Evolutionary conservation across 2,329 filamentous ascomycete genomes (phyloP).

Genomic region (Paraphaeosphaeria sporulosa): DNA sequence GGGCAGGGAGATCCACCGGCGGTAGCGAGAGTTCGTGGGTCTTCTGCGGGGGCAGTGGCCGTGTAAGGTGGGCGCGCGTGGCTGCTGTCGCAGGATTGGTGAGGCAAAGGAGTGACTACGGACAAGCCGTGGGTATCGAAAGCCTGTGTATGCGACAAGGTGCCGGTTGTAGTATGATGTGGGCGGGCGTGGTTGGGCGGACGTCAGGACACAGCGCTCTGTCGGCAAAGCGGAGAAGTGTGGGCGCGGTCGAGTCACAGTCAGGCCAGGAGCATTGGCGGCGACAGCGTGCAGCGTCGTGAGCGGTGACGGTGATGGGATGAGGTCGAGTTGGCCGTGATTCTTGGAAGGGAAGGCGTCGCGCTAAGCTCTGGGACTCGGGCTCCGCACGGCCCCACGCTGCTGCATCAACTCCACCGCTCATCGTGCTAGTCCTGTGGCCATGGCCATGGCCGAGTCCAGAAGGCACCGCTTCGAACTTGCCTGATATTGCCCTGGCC

Average conservation of each 20-base stretch:
- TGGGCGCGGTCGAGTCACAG: slow-evolving; percentile 34
- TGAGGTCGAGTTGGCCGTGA: slow-evolving; percentile 24
- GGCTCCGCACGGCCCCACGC: slow-evolving; percentile 20
- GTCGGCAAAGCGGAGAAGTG: slow-evolving; percentile 32
- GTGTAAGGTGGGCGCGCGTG: slow-evolving; percentile 36
- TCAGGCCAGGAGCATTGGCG: slow-evolving; percentile 36
- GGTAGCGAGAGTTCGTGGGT: slow-evolving; percentile 48
- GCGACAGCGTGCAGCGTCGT: slow-evolving; percentile 22
- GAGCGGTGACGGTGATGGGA: slow-evolving; percentile 19
- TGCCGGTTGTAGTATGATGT: slow-evolving; percentile 44
- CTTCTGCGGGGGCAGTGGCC: slow-evolving; percentile 46
- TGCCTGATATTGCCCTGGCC: not conserved
- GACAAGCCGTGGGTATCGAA: slow-evolving; percentile 53
- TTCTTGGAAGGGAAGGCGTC: slow-evolving; percentile 14
- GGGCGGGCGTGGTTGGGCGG: slow-evolving; percentile 26
- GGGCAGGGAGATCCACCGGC: slow-evolving; percentile 63
- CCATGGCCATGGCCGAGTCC: not conserved
- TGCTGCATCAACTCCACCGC: not conserved
- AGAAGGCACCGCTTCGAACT: not conserved
- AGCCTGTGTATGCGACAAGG: slow-evolving; percentile 54
- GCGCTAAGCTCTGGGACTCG: slow-evolving; percentile 29
- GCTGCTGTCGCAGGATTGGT: slow-evolving; percentile 34
- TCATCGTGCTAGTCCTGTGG: not conserved
- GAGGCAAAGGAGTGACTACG: slow-evolving; percentile 53
- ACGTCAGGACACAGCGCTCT: slow-evolving; percentile 32